Base-by-base conservation (phyloP, 2,329 filamentous ascomycete genomes). In the Corynespora cassiicola region DNA sequence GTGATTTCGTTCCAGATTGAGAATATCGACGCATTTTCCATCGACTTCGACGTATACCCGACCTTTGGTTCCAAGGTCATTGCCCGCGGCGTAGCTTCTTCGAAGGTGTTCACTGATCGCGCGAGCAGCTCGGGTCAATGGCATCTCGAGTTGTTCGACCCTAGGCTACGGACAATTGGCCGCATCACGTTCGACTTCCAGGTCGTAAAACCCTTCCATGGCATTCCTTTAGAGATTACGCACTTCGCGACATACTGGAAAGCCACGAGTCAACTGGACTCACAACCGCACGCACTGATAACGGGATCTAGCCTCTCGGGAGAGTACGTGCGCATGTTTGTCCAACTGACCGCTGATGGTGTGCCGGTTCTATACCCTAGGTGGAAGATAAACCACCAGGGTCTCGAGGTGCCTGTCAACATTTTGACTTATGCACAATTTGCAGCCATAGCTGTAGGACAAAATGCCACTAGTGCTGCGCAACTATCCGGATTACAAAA, bases 211-310 rank as follows among this genome's bases (percentile, higher is more conserved):
- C 94, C 94, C 0, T 99, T 97, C 72, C 84, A 85, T 47, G 92
- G 94, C 6, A 87, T 90, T 45, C 90, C 94, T 3, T 76, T 99
- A 15, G 94, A 99, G 68, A 96, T 99, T 45, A 95, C 94, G 1
- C 91, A 97, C 61, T 99, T 97, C 57, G 94, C 95, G 48, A 97
- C 94, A 0, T 99, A 99, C 69, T 99, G 94, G 94, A 99, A 97
- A 70, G 92, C 92, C 0, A 99, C 94, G 1, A 96, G 90, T 59
- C 90, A 96, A 55, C 80, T 94, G 31, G 90, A 96, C 64, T 85
- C 88, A 33, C 88, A 90, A 30, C 86, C 87, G 16, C 94, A 82
- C 61, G 88, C 90, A 16, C 82, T 97, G 16, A 89, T 99, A 12
- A 97, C 92, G 0, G 94, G 92, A 1, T 97, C 92, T 7, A 97